Evolutionary conservation across 805 yeast species (phyloP), one percentile per base, ranked within the genome.

Genomic region (Starmerella gropengiesseri): DNA sequence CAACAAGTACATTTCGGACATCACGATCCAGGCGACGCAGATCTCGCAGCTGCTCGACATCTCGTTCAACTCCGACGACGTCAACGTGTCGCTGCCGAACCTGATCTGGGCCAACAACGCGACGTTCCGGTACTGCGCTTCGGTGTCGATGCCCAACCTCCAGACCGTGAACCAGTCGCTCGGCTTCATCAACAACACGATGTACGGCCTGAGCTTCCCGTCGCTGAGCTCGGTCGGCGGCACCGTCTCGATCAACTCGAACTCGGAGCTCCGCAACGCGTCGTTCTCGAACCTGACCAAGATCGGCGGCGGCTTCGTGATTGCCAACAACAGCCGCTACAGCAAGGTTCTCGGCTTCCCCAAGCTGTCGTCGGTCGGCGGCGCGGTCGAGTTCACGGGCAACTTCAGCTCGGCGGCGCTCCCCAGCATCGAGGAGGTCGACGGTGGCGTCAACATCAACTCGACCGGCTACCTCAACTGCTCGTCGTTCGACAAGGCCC

Each of bases 291-390:
- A 71, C 61, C 75, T 91, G 66, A 70, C 77, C 49, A 52, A 73
- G 38, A 69, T 91, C 58, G 93, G 89, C 63, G 97, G 98, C 75
- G 98, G 95, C 66, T 82, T 91, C 65, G 78, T 74, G 57, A 69
- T 91, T 60, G 76, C 82, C 51, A 84, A 86, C 77, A 91, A 91
- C 81, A 68, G 83, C 52, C 65, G 71, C 43, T 77, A 89, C 62
- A 64, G 61, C 38, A 56, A 71, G 45, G 69, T 89, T 60, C 69
- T 70, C 46, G 89, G 85, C 61, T 83, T 91, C 76, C 77, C 78
- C 55, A 60, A 70, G 52, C 72, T 91, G 59, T 65, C 70, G 62
- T 65, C 81, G 47, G 75, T 89, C 57, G 83, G 81, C 61, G 97
- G 98, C 74, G 91, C 97, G 56, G 76, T 89, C 53, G 71, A 70